Evolutionary conservation across 1,284 basidiomycete genomes (phyloP).

Genomic region (Sporisorium scitamineum): DNA sequence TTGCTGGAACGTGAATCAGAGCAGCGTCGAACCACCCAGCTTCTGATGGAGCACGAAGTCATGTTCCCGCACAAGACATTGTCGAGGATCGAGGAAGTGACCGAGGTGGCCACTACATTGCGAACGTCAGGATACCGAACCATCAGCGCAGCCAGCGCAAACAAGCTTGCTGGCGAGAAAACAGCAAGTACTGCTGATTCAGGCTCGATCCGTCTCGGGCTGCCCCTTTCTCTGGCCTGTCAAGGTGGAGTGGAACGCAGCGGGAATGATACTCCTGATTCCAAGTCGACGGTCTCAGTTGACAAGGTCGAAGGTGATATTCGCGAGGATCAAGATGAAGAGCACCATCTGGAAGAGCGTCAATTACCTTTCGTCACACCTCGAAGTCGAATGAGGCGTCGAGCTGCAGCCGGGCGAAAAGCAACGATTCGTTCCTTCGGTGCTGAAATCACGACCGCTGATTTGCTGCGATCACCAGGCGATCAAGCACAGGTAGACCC

Average conservation of each 20-base stretch:
- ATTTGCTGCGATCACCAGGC: background rate
- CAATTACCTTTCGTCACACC: constrained; percentile 24
- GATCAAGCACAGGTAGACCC: background rate
- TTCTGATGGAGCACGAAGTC: constrained; percentile 27
- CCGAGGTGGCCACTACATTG: constrained; percentile 14
- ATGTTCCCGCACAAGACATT: constrained; percentile 40
- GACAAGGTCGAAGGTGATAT: background rate
- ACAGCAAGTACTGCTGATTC: constrained; percentile 2
- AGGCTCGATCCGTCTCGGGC: constrained; percentile 11
- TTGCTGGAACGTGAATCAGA: background rate
- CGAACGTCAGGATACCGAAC: constrained; percentile 16
- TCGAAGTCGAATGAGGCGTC: constrained; percentile 15
- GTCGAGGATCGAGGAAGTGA: constrained; percentile 34
- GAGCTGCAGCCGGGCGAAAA: constrained; percentile 15
- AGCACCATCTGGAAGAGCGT: background rate
- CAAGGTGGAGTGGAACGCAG: background rate
- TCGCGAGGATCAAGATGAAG: background rate
- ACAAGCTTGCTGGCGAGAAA: constrained; percentile 9
- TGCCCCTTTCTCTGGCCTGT: constrained; percentile 16
- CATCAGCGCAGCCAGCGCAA: constrained; percentile 15
- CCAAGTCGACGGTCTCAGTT: background rate
- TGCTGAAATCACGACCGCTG: background rate
- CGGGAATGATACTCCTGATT: background rate
- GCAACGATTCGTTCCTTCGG: background rate
- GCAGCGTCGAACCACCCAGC: background rate